These are phyloP conservation scores for Cryptosporidium bovis DNA, from an alignment of 169 alveolate genomes.

Conservation along the genomic window DNA sequence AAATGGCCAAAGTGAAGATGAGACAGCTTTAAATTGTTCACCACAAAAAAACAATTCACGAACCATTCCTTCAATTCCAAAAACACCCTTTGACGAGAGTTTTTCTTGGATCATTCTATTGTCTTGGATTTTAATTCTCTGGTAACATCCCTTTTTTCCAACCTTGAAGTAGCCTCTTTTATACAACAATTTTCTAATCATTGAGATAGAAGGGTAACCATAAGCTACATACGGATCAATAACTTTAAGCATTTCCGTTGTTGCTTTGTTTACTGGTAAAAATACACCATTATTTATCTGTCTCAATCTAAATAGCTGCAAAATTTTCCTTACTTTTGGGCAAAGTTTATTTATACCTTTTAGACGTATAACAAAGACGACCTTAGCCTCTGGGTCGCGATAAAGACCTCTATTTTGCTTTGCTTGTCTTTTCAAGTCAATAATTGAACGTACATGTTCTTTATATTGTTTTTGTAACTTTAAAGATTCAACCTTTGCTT, in stretches of 20 bases:
- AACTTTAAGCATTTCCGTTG: constrained; percentile 95
- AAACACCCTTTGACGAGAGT: constrained; percentile 86
- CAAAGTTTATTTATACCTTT: constrained; percentile 97
- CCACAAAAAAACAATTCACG: constrained; percentile 98
- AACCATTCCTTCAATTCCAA: constrained; percentile 97
- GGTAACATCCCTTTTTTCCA: constrained; percentile 81
- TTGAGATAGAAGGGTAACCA: constrained; percentile 96
- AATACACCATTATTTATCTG: constrained; percentile 99
- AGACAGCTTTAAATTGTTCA: constrained; percentile 98
- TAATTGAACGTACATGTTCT: constrained; percentile 45
- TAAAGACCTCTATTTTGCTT: constrained; percentile 84
- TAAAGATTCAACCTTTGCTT: constrained; percentile 63
- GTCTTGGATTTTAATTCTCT: constrained; percentile 91
- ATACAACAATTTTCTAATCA: constrained; percentile 95
- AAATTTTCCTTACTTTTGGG: constrained; percentile 95
- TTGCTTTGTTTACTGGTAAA: constrained; percentile 97
- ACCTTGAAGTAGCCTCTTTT: constrained; percentile 96
- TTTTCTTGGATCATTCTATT: constrained; percentile 87
- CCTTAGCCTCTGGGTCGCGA: constrained; percentile 92
- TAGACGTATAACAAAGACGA: constrained; percentile 94
- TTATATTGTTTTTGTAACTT: constrained; percentile 62
- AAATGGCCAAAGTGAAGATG: constrained; percentile 99
- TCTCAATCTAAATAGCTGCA: constrained; percentile 96
- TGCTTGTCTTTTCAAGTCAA: constrained; percentile 79
- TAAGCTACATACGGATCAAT: constrained; percentile 97